Evolutionary conservation across 139 green algal genomes (phyloP).

Genomic region (Chlorella sp.): DNA sequence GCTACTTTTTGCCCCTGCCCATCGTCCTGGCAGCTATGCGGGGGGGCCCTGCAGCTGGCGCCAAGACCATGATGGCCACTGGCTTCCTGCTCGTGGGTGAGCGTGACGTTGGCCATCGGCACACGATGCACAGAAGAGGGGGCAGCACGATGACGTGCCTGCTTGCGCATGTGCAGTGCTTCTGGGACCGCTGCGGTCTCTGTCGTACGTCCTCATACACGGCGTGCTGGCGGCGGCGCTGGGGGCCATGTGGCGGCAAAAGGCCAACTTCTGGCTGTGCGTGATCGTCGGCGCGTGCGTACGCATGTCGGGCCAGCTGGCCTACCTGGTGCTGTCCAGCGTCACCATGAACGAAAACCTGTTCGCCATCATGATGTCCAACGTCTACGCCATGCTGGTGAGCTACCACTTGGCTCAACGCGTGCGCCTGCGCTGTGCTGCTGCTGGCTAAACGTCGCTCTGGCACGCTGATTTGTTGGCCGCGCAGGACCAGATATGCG

Average conservation of each 20-base stretch:
- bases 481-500: conserved; percentile 57
- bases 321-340: conserved; percentile 53
- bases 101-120: no score
- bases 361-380: conserved; percentile 58
- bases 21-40: conserved; percentile 65
- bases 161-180: no score
- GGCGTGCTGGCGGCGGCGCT: conserved; percentile 58
- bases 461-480: background rate
- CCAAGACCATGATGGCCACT: conserved; percentile 57
- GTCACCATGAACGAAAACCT: conserved; percentile 77
- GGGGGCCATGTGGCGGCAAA: conserved; percentile 36
- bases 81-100: conserved; percentile 67
- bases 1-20: conserved; percentile 81
- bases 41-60: conserved; percentile 38
- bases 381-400: conserved; percentile 68
- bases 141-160: no score
- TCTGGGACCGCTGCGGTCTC: conserved; percentile 64
- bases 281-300: conserved; percentile 18
- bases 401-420: background rate
- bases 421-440: background rate
- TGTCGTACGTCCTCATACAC: conserved; percentile 70
- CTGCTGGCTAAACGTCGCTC: background rate
- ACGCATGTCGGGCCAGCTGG: conserved; percentile 51
- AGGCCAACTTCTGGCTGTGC: conserved; percentile 22
- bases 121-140: no score